phyloP scores from a whole-genome alignment of 352 stramenopile species.

The Phytophthora lateralis region DNA sequence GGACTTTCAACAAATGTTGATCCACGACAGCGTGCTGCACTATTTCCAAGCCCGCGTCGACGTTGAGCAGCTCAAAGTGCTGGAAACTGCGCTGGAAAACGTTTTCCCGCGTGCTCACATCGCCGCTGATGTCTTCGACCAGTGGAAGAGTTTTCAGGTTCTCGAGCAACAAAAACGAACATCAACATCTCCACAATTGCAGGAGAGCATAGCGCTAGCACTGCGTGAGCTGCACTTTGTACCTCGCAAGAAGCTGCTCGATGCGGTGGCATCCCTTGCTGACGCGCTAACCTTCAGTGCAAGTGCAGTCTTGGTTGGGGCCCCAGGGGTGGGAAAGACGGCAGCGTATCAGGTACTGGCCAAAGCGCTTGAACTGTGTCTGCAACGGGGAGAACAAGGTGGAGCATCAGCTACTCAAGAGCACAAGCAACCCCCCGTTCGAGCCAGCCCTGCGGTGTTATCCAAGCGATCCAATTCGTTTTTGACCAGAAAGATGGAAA shows the following conservation, averaged over 20 bases:
- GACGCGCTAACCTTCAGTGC: slow-evolving; percentile 16
- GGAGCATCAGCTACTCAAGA: background rate
- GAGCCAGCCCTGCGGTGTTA: background rate
- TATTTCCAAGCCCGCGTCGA: slow-evolving; percentile 31
- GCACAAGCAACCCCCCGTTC: background rate
- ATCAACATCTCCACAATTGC: background rate
- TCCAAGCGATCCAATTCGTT: slow-evolving; percentile 18
- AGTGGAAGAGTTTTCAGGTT: background rate
- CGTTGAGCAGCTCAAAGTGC: slow-evolving; percentile 1
- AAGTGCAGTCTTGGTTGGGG: slow-evolving; percentile 33
- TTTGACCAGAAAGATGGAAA: slow-evolving; percentile 5
- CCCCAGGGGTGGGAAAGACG: slow-evolving; percentile 44
- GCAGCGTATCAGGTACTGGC: slow-evolving; percentile 43
- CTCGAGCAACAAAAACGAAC: background rate
- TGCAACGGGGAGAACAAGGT: slow-evolving; percentile 2
- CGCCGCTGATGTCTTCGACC: background rate
- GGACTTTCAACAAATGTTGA: background rate
- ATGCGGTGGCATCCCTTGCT: slow-evolving; percentile 17
- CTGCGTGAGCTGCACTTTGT: slow-evolving; percentile 28
- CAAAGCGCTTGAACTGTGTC: slow-evolving; percentile 29
- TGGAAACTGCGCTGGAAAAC: slow-evolving; percentile 9
- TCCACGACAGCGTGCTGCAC: slow-evolving; percentile 9
- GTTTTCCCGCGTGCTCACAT: background rate
- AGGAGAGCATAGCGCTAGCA: background rate
- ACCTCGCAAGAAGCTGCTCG: slow-evolving; percentile 28